A percentile compares a stretch with the other conserved stretches of the same genome.
These are phyloP conservation scores for Lactarius trivialis DNA, from an alignment of 768 basidiomycete genomes.

Conservation along the genomic window DNA sequence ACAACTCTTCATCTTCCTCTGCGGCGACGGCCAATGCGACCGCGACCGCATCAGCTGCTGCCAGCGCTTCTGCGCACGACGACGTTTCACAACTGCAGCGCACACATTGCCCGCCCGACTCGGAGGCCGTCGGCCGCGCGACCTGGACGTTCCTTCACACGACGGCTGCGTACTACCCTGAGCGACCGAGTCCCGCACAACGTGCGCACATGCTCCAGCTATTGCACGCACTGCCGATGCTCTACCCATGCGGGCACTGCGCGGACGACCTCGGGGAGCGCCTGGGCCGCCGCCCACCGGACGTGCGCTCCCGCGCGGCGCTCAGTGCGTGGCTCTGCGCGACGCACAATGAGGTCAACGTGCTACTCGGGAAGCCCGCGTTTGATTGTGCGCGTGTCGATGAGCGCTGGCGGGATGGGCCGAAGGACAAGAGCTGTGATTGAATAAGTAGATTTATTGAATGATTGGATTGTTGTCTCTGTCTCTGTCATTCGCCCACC, in stretches of 20 bases:
- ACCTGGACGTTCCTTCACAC: slow-evolving; percentile 98
- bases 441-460: slow-evolving; percentile 53
- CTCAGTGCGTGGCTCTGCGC: slow-evolving; percentile 86
- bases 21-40: slow-evolving; percentile 33
- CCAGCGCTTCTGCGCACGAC: slow-evolving; percentile 24
- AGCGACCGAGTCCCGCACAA: slow-evolving; percentile 62
- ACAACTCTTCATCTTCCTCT: slow-evolving; percentile 30
- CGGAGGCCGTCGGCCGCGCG: slow-evolving; percentile 80
- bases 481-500: no score
- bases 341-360: slow-evolving; percentile 90
- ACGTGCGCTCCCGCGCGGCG: slow-evolving; percentile 61
- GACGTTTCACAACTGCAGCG: slow-evolving; percentile 37
- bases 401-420: slow-evolving; percentile 91
- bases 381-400: slow-evolving; percentile 82
- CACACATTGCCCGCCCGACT: no score
- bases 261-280: slow-evolving; percentile 75
- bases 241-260: slow-evolving; percentile 88
- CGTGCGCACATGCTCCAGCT: slow-evolving; percentile 80
- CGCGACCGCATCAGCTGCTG: slow-evolving; percentile 28
- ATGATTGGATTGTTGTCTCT: no score
- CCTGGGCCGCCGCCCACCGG: slow-evolving; percentile 61
- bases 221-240: slow-evolving; percentile 64
- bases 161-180: slow-evolving; percentile 92
- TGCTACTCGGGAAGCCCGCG: slow-evolving; percentile 69
- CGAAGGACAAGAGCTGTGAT: slow-evolving; percentile 72